Base-by-base conservation (phyloP, 2,329 filamentous ascomycete genomes). In the Chalaropsis thielavioides region DNA sequence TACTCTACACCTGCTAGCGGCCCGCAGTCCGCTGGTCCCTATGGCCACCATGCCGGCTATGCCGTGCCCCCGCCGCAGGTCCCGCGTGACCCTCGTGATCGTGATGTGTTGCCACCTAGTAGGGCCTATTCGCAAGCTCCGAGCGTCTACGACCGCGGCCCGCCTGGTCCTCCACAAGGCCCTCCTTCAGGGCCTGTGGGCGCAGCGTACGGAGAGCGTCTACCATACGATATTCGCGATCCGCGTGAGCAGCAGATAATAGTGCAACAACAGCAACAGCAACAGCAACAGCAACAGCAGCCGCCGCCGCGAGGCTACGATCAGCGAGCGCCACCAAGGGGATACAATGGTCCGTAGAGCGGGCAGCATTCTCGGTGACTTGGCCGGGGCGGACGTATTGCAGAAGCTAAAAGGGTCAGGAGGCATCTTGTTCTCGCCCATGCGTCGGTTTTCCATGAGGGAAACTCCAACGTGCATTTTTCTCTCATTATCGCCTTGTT, bases 241-340 rank as follows among this genome's bases (percentile, higher is more conserved):
- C 66, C 69, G 7, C 64, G 69, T 11, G 68, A 72, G 67, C 22
- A 69, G 66, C 46, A 66, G 13, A 72, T 72, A 35, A 71, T 73
- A 73, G 43, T 43, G 15, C 60, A 62, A 22, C 61, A 62, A 24
- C 61, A 62, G 27, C 49, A 63, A n/a, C 46, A 73, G 60, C 73
- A 71, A n/a, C 69, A 63, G 19, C 54, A 44, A 35, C 68, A 66
- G 2, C 67, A 65, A 8, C 62, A 68, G n/a, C 70, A 70, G 61
- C 71, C 72, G 77, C 78, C 64, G 67, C 71, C 72, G 54, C 71
- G 72, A 17, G 75, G 75, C 11, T 77, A 76, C 62, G 66, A 64
- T 27, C 70, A 74, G 38, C 74, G 75, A 4, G 70, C 75, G 2
- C 70, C 71, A 4, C 74, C 77, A 2, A 74, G 78, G 63, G 49